phyloP scores from a whole-genome alignment of 2,329 filamentous ascomycete species.

The Colletotrichum aenigma region DNA sequence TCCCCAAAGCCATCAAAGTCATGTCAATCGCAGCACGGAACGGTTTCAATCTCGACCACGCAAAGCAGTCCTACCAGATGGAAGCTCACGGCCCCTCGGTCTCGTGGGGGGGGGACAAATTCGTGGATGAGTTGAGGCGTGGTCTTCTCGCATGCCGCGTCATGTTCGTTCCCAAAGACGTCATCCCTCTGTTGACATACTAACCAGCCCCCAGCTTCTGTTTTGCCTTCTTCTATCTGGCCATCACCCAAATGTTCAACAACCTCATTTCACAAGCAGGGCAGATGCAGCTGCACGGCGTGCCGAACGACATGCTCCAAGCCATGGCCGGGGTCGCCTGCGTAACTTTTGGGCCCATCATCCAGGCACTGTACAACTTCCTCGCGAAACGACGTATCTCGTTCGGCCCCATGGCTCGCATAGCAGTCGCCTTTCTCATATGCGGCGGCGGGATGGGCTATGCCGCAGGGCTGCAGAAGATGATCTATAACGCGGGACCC shows the following conservation, averaged over 20 bases:
- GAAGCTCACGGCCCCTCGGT: constrained; percentile 48
- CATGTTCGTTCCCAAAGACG: constrained; percentile 53
- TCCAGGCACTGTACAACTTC: constrained; percentile 56
- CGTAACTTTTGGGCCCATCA: constrained; percentile 58
- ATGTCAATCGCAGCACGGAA: constrained; percentile 31
- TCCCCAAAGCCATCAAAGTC: constrained; percentile 60
- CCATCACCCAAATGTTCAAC: constrained; percentile 59
- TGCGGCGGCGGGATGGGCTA: constrained; percentile 52
- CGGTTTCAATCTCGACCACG: constrained; percentile 45
- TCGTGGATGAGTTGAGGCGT: constrained; percentile 75
- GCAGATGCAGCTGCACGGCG: constrained; percentile 54
- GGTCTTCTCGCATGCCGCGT: constrained; percentile 71
- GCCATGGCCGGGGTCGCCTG: constrained; percentile 58
- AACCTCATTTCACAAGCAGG: constrained; percentile 60
- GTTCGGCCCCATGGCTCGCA: constrained; percentile 59
- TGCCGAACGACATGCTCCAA: constrained; percentile 59
- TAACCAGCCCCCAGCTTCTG: neutral
- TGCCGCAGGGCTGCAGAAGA: constrained; percentile 52
- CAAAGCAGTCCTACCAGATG: constrained; percentile 44
- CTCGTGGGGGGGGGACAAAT: constrained; percentile 72
- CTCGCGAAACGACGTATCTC: constrained; percentile 49
- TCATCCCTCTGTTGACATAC: neutral
- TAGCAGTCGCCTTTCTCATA: constrained; percentile 53
- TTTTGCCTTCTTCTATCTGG: constrained; percentile 30
- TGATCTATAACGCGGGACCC: constrained; percentile 32